phyloP scores from a whole-genome alignment of 2,329 filamentous ascomycete species.

The Rhynchosporium graminicola region DNA sequence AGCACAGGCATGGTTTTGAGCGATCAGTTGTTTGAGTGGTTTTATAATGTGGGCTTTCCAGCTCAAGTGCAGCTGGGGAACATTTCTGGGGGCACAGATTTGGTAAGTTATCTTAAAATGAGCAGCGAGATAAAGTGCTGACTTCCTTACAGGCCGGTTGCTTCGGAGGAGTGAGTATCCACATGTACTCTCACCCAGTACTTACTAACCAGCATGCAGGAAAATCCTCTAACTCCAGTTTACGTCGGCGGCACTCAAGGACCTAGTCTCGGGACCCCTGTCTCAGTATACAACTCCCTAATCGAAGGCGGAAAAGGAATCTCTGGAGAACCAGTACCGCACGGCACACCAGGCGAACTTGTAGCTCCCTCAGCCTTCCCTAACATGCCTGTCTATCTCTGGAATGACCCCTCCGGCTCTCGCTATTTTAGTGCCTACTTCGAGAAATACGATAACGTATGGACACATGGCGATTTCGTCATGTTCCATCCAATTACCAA shows the following conservation, averaged over 20 bases:
- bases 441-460: constrained; percentile 64
- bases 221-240: constrained; percentile 70
- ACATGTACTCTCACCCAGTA: background rate
- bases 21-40: constrained; percentile 78
- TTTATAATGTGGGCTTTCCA: constrained; percentile 69
- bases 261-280: constrained; percentile 52
- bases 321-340: constrained; percentile 45
- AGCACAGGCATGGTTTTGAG: constrained; percentile 83
- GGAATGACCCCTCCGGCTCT: constrained; percentile 50
- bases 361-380: constrained; percentile 72
- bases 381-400: constrained; percentile 70
- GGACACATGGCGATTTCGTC: constrained; percentile 84
- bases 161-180: constrained; percentile 64
- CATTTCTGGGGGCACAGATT: constrained; percentile 76
- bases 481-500: constrained; percentile 67
- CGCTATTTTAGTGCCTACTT: constrained; percentile 62
- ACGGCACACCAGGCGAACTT: constrained; percentile 72
- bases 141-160: constrained; percentile 48
- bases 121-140: background rate
- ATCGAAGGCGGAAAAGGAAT: constrained; percentile 47
- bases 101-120: constrained; percentile 49
- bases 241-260: constrained; percentile 59
- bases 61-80: constrained; percentile 66
- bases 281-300: constrained; percentile 65
- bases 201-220: constrained; percentile 39